phyloP scores from a whole-genome alignment of 306 rosid species.

The Trifolium pratense region DNA sequence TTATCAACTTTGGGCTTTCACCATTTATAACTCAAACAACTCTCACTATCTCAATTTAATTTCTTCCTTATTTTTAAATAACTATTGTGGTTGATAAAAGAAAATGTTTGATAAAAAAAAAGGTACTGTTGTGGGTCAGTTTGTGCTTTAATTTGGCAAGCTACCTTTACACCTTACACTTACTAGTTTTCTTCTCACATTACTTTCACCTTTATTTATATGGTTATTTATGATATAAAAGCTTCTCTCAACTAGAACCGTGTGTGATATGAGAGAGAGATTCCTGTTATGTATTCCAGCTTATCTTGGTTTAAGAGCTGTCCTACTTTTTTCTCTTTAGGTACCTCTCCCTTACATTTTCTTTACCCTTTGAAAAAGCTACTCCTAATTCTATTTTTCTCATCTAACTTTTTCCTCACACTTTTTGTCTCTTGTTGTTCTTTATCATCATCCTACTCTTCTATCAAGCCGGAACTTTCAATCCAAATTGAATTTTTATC shows the following conservation, averaged over 20 bases:
- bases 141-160: neutral
- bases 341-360: conserved; percentile 21
- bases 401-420: conserved; percentile 45
- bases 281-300: conserved; percentile 34
- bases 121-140: neutral
- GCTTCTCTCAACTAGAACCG: conserved; percentile 30
- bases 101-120: no score
- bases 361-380: conserved; percentile 38
- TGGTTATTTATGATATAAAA: neutral
- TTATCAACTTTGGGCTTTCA: no score
- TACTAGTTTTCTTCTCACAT: conserved; percentile 9
- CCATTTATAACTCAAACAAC: no score
- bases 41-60: no score
- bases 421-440: conserved; percentile 58
- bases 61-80: no score
- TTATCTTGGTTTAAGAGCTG: conserved; percentile 43
- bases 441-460: conserved; percentile 15
- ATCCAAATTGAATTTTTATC: conserved; percentile 37
- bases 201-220: conserved; percentile 16
- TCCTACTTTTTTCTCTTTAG: conserved; percentile 53
- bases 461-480: neutral
- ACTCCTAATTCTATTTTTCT: conserved; percentile 35
- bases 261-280: conserved; percentile 42
- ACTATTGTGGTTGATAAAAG: no score
- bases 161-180: neutral